Evolutionary conservation across 225 moss, liverwort and hornwort species (phyloP).

Genomic region (Pseudoscleropodium purum): DNA sequence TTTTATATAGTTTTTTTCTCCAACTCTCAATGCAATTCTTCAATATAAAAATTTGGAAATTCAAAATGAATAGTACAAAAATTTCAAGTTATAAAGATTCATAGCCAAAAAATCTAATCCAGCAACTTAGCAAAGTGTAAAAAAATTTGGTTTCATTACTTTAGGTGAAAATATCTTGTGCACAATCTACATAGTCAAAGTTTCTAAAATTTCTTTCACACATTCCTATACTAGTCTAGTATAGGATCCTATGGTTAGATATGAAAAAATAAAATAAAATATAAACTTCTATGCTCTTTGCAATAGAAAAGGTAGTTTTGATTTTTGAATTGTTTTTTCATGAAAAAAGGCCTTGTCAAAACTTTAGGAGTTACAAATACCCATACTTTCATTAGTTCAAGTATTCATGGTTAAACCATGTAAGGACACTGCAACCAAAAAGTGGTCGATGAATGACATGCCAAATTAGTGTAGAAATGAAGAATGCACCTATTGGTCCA

Average conservation of each 20-base stretch:
- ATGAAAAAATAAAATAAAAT: background rate
- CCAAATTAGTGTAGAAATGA: background rate
- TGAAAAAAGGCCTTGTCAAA: background rate
- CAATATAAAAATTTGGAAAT: background rate
- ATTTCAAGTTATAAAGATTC: background rate
- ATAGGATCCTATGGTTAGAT: rapidly evolving
- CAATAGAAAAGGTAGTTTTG: background rate
- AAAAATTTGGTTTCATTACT: background rate
- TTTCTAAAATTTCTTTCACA: rapidly evolving
- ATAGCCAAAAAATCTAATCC: background rate
- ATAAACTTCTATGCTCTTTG: background rate
- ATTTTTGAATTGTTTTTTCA: background rate
- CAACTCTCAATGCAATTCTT: background rate
- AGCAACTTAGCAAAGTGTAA: background rate
- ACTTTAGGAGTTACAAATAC: rapidly evolving
- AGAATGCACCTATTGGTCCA: background rate
- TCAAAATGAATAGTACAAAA: background rate
- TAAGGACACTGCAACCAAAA: rapidly evolving
- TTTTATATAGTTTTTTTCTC: background rate
- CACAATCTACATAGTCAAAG: rapidly evolving
- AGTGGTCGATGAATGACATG: rapidly evolving
- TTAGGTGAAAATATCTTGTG: background rate
- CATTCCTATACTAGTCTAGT: background rate
- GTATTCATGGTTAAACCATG: rapidly evolving
- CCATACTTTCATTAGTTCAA: too few relatives aligned